Conservation (phyloP, 495 filamentous ascomycete genomes). For the Penicillium parvum region DNA sequence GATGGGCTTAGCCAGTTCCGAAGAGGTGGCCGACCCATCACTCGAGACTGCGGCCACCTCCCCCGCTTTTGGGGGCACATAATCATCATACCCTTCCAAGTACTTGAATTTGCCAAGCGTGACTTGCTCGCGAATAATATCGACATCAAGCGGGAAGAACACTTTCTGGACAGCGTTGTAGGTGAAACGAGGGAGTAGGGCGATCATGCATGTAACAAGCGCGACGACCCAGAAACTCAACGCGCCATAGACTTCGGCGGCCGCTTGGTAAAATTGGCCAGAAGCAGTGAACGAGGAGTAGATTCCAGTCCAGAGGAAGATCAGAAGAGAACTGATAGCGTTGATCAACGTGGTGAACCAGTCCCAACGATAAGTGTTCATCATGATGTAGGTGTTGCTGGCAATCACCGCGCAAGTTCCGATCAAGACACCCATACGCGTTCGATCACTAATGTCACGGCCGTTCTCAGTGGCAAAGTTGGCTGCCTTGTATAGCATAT, state of each 20-base stretch:
- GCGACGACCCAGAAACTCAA: conserved; percentile 82
- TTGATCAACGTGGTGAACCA: conserved; percentile 87
- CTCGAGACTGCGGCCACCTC: conserved; percentile 25
- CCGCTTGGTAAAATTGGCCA: conserved; percentile 71
- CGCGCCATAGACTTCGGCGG: conserved; percentile 71
- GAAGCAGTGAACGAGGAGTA: conserved; percentile 70
- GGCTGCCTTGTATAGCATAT: conserved; percentile 65
- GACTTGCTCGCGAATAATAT: conserved; percentile 93
- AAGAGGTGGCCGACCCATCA: conserved; percentile 51
- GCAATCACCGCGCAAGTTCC: conserved; percentile 70
- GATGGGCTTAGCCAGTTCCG: conserved; percentile 59
- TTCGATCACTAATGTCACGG: conserved; percentile 65
- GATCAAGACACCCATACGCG: conserved; percentile 79
- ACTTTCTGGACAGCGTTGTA: conserved; percentile 88
- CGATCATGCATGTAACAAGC: conserved; percentile 69
- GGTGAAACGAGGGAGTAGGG: conserved; percentile 78
- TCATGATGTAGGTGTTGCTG: conserved; percentile 88
- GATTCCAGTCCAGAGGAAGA: conserved; percentile 96
- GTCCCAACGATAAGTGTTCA: conserved; percentile 98
- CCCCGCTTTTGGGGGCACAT: conserved; percentile 33
- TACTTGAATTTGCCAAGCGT: conserved; percentile 73
- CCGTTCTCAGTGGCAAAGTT: conserved; percentile 66
- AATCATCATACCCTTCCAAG: conserved; percentile 51
- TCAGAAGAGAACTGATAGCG: conserved; percentile 72
- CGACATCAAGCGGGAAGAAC: conserved; percentile 85